A percentile compares a stretch with the other conserved stretches of the same genome.
Conservation (phyloP, 129 eudicot species). For the Glebionis coronaria region DNA sequence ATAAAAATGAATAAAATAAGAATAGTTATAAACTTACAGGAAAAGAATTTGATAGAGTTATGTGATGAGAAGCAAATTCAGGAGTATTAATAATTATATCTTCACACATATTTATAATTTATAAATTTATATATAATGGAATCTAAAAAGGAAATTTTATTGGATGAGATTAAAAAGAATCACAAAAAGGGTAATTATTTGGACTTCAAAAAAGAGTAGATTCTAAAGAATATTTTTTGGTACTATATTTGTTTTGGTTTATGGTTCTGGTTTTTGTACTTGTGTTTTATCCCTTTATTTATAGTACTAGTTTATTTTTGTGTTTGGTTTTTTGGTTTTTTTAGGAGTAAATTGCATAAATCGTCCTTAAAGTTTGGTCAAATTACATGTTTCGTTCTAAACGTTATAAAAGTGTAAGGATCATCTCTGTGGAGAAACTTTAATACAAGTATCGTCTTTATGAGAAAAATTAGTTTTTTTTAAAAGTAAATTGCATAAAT, state of each 20-base stretch:
- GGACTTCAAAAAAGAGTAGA: conserved; percentile 26
- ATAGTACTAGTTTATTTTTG: too few relatives aligned
- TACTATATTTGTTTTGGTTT: not conserved
- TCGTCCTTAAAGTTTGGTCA: too few relatives aligned
- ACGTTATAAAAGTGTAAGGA: too few relatives aligned
- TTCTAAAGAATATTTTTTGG: conserved; percentile 35
- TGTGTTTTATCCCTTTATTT: not conserved
- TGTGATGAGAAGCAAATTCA: conserved; percentile 36
- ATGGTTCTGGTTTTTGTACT: too few relatives aligned
- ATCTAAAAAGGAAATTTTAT: conserved; percentile 22
- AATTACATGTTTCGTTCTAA: too few relatives aligned
- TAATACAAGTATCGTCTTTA: too few relatives aligned
- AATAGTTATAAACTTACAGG: conserved; percentile 37
- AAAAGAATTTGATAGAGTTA: conserved; percentile 42
- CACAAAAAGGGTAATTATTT: conserved; percentile 17
- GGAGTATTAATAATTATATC: conserved; percentile 27
- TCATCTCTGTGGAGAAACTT: too few relatives aligned
- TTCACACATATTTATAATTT: too few relatives aligned
- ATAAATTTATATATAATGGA: conserved; percentile 36
- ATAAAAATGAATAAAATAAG: not conserved
- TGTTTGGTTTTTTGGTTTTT: not conserved
- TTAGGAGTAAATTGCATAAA: too few relatives aligned
- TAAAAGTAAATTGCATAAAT: too few relatives aligned
- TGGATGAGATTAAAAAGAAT: conserved; percentile 26
- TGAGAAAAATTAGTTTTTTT: too few relatives aligned